Evolutionary conservation across 2,329 filamentous ascomycete genomes (phyloP), one percentile per base, ranked within the genome.

Genomic region (Coniochaeta prunicola): DNA sequence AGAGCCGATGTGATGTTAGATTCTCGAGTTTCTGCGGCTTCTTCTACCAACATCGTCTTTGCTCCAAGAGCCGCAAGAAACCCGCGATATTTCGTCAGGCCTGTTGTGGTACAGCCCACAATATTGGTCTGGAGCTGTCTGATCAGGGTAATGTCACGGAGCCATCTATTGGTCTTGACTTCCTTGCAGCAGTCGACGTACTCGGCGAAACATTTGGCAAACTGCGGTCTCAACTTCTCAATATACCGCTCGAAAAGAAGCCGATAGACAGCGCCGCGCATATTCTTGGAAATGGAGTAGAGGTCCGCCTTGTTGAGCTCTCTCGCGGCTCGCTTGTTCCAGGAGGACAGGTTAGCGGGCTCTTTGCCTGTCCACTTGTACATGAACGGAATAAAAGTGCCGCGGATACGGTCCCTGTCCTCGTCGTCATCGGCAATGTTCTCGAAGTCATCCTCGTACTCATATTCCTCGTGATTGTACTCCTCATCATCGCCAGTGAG

Each of bases 1-100:
- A 83, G 65, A 0, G 79, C 80, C 0, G 80, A 80, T 0, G 76
- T 71, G 38, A 84, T 79, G 56, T 80, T 82, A 7, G 84, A 83
- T 67, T 90, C 88, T 6, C 86, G 80, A 0, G 87, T 89, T 68
- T 96, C 90, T 0, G 90, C 91, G 0, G 89, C 88, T 73, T 94
- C 88, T 75, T 94, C 89, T 55, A 96, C 86, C 38, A 96, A 73
- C 15, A 93, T 78, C 3, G 90, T 77, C 26, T 78, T 83, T 0
- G 91, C 89, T 30, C 81, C 77, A 4, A 93, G 68, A 1, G 83
- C 82, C 0, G 85, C 78, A 24, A 96, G 76, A 2, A 93, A 76
- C 1, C 81, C 83, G 3, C 90, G 84, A 61, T 94, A 93, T 65
- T 96, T 96, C 71, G 86, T 87, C 9, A 96, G 69, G 1, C 91